These are phyloP conservation scores for Hanseniaspora jakobsenii DNA, from an alignment of 805 yeast species.

Conservation along the genomic window DNA sequence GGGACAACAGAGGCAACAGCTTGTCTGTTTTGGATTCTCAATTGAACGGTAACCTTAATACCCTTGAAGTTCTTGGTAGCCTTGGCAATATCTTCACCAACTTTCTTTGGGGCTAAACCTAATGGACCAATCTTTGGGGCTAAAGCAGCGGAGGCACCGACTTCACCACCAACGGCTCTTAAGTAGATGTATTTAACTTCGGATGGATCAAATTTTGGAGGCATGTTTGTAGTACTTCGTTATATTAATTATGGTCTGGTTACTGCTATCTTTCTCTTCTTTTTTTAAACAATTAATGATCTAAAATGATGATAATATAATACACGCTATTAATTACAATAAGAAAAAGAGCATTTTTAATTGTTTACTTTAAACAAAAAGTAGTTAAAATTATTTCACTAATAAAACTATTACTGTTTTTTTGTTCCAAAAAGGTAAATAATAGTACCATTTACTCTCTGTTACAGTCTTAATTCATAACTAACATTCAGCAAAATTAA, in stretches of 20 bases:
- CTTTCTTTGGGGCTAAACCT: slow-evolving; percentile 99
- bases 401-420: no score
- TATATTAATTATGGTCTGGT: slow-evolving; percentile 18
- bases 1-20: slow-evolving; percentile 98
- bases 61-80: slow-evolving; percentile 99
- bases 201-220: slow-evolving; percentile 97
- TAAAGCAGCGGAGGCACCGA: slow-evolving; percentile 98
- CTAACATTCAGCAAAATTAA: no score
- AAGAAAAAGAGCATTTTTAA: no score
- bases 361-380: no score
- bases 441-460: no score
- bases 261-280: not conserved
- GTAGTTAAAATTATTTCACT: no score
- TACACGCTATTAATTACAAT: no score
- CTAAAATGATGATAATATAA: no score
- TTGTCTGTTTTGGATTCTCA: slow-evolving; percentile 99
- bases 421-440: no score
- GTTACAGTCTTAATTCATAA: no score
- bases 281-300: not conserved
- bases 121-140: slow-evolving; percentile 99
- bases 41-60: slow-evolving; percentile 96
- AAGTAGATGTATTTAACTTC: slow-evolving; percentile 97
- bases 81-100: slow-evolving; percentile 99
- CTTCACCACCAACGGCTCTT: slow-evolving; percentile 99
- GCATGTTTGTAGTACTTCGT: slow-evolving; percentile 42